Conservation (phyloP, 495 filamentous ascomycete genomes). For the Tuber aestivum region DNA sequence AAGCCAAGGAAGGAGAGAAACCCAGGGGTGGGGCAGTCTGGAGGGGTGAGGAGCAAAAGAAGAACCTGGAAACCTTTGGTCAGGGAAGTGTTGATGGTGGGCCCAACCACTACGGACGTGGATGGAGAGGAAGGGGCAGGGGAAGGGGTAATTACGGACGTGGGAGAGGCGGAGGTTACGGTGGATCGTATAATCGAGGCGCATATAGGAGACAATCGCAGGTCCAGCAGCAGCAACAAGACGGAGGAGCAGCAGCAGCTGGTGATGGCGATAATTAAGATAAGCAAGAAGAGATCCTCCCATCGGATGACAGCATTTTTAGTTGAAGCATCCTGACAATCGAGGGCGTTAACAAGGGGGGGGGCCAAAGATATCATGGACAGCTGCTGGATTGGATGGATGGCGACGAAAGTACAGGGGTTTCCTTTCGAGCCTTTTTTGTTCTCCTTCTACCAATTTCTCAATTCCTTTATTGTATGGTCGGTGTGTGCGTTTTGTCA, state of each 20-base stretch:
- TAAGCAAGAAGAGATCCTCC: not conserved
- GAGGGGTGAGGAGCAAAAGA: slow-evolving; percentile 84
- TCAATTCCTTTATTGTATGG: slow-evolving; percentile 1
- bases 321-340: not conserved
- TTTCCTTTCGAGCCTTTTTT: not conserved
- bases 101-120: slow-evolving; percentile 50
- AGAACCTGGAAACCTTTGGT: slow-evolving; percentile 98
- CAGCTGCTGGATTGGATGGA: not conserved
- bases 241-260: not conserved
- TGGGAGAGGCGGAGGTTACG: slow-evolving; percentile 49
- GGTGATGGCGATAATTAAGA: not conserved
- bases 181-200: slow-evolving; percentile 11
- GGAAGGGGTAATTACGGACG: slow-evolving; percentile 57
- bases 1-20: slow-evolving; percentile 53
- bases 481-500: slow-evolving; percentile 5
- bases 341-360: not conserved
- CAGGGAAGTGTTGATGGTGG: slow-evolving; percentile 90
- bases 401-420: not conserved
- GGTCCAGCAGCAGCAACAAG: slow-evolving; percentile 12
- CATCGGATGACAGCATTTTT: not conserved
- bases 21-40: slow-evolving; percentile 81
- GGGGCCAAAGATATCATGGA: not conserved
- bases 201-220: slow-evolving; percentile 25
- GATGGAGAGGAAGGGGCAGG: slow-evolving; percentile 58
- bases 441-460: not conserved